Base-by-base conservation (phyloP, 257 asterid genomes). In the Pogostemon cablin region DNA sequence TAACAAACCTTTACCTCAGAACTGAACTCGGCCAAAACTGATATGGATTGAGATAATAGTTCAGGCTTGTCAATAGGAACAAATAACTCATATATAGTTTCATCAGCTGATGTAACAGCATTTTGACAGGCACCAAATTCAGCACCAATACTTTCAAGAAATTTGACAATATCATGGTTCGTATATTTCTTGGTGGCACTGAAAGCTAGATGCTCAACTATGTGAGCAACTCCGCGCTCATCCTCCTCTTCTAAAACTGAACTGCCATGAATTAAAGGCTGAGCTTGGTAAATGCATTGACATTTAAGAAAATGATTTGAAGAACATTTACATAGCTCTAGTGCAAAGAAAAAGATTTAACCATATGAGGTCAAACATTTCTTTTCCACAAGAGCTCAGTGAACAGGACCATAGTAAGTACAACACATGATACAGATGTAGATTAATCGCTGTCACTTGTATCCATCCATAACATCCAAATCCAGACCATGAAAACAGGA, bases 211-310 rank as follows among this genome's bases (percentile, higher is more conserved):
- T 92, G 98, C 95, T 92, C 98, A 75, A 90, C 86, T 73, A 92
- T 84, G 77, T 92, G 98, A 84, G 97, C 98, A 75, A 92, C 96
- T 76, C 97, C 98, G 67, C 98, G 97, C 84, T 92, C 98, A 57
- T 88, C 97, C 75, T 92, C 96, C 81, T 92, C 98, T 79, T 92
- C 98, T 72, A 92, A 84, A 83, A 90, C 96, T 84, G 98, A 92
- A 84, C 98, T 92, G 98, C 81, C 87, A 84, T 66, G 49, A 79
- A 81, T 76, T 81, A 79, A 82, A 65, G 53, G 67, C 75, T 67
- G 69, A 72, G 79, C 78, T 82, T 64, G 75, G 69, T 67, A 78
- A 73, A 71, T 72, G 61, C 64, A 70, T 66, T 46, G n/a, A 52
- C n/a, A 53, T 58, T 42, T 9, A 72, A 74, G 47, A 69, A 71